Base-by-base conservation (phyloP, 345 rosid species). In the Populus tremula region DNA sequence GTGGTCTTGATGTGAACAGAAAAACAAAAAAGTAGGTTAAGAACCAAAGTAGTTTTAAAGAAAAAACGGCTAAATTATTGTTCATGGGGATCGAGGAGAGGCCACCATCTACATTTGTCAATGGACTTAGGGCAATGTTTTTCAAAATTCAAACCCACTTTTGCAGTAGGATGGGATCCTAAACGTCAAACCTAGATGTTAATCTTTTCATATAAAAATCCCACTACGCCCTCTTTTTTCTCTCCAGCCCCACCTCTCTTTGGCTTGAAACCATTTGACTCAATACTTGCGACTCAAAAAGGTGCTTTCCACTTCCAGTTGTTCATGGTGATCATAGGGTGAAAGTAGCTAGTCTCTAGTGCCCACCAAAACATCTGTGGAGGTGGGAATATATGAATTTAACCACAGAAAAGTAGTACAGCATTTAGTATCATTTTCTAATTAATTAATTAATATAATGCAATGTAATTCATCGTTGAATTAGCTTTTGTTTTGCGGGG, bases 281-380 rank as follows among this genome's bases (percentile, higher is more conserved):
- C 36, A 1, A 72, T 21, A 9, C 17, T 33, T 17, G 2, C 21
- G 54, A 29, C 64, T 33, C 43, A 10, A 33, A 53, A 56, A 72
- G 74, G 75, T n/a, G 38, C 47, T 72, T 72, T 56, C 66, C 33
- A 12, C 49, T 21, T n/a, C 66, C 66, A 56, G 7, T 36, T 35
- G 61, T 36, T 54, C 62, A 71, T 7, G 13, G 38, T 27, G n/a
- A 17, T 27, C 27, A 27, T 49, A 29, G 33, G 31, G 56, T 25
- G 56, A 43, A 14, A 13, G 9, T 18, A 53, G 59, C 59, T 20
- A 53, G 61, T 20, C 23, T 20, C 59, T 20, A 54, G 25, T 2
- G 61, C 61, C 4, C 23, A 20, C 61, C 61, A 20, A 8, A 20
- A 21, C 11, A 20, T 53, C 8, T 8, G 20, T 53, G 61, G 25